Base-by-base conservation (phyloP, 805 yeast genomes). In the Priceomyces melissophilus region DNA sequence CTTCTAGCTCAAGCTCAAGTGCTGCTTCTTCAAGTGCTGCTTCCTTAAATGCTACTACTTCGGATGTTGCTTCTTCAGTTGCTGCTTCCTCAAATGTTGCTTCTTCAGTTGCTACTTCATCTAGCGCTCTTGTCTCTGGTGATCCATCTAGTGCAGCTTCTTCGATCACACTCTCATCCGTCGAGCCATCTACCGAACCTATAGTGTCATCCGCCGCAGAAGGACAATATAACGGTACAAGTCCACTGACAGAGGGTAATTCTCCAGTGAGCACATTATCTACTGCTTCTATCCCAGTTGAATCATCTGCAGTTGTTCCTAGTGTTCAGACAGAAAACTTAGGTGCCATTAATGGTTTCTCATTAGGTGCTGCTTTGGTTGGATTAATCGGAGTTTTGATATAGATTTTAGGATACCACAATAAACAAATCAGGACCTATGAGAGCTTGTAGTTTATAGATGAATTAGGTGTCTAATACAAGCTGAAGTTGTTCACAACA, bases 381-480 rank as follows among this genome's bases (percentile, higher is more conserved):
- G 75, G 73, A 38, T 52, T 70, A 16, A 57, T 63, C 29, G 76
- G 68, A 53, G 71, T 59, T 46, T 59, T 60, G 34, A 52, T 60
- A 39, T 60, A 57, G 45, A 23, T 37, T 12, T 16, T 35, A 35
- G 38, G 38, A 35, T 35, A 35, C 38, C 38, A 35, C 25, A 32
- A 17, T 32, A 32, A 20, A 20, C 25, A 20, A 20, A 20, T n/a
- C n/a, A n/a, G n/a, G n/a, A n/a, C n/a, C n/a, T n/a, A n/a, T n/a
- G n/a, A 20, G 25, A 20, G 25, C 25, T 20, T 20, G 8, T n/a
- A n/a, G n/a, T n/a, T n/a, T n/a, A n/a, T n/a, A n/a, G n/a, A n/a
- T n/a, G n/a, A n/a, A n/a, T n/a, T n/a, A n/a, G n/a, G n/a, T n/a
- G n/a, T n/a, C n/a, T n/a, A n/a, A n/a, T n/a, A n/a, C n/a, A n/a